phyloP scores from a whole-genome alignment of 345 rosid species.

The Clarkia xantiana region DNA sequence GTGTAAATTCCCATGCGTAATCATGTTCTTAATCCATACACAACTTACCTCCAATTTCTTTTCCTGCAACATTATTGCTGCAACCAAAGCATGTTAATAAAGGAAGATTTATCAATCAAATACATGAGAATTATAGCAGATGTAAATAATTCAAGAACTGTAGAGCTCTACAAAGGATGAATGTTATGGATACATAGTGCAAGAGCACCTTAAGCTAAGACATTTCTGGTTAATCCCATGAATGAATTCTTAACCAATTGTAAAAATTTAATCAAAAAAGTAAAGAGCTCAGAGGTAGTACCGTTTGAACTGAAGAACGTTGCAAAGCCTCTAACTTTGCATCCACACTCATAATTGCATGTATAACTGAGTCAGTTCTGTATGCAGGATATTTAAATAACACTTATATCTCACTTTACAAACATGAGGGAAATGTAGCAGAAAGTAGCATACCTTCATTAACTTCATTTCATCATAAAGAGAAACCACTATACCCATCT shows the following conservation, averaged over 20 bases:
- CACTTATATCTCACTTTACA: no score
- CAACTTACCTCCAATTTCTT: slow-evolving; percentile 13
- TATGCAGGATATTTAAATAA: no score
- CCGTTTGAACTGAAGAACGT: slow-evolving; percentile 52
- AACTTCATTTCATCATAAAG: slow-evolving; percentile 93
- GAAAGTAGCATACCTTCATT: slow-evolving; percentile 35
- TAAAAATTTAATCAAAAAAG: background rate
- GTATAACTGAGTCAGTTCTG: slow-evolving; percentile 11
- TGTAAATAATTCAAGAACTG: background rate
- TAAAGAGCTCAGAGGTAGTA: slow-evolving; percentile 10
- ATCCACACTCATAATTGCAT: slow-evolving; percentile 81
- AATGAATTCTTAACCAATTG: background rate
- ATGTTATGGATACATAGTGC: background rate
- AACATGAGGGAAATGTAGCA: background rate
- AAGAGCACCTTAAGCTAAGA: background rate
- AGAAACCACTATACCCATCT: slow-evolving; percentile 87
- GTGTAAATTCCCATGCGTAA: no score
- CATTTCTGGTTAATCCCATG: background rate
- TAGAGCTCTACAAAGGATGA: background rate
- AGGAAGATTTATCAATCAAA: no score
- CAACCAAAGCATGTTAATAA: no score
- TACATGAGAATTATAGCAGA: no score
- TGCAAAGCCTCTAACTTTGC: slow-evolving; percentile 88
- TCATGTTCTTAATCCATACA: no score
- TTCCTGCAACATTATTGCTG: slow-evolving; percentile 5